Evolutionary conservation across 345 rosid species (phyloP).

Genomic region (Syzygium aqueum): DNA sequence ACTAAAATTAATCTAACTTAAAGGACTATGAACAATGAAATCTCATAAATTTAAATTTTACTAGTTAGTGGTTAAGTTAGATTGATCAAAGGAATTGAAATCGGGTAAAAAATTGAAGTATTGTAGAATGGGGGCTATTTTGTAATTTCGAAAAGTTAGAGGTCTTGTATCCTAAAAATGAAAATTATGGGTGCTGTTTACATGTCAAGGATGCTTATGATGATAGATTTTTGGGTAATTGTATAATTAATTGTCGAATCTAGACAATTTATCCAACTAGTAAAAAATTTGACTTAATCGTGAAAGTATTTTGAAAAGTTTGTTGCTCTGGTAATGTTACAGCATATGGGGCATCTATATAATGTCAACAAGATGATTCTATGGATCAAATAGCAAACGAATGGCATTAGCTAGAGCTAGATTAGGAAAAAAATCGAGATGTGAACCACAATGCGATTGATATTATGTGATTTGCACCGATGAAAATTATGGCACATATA

Average conservation of each 20-base stretch:
- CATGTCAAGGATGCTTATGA: not conserved
- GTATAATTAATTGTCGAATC: not conserved
- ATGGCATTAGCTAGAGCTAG: not conserved
- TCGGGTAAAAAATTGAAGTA: not conserved
- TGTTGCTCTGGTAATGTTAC: not conserved
- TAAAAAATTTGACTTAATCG: not conserved
- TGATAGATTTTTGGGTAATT: not conserved
- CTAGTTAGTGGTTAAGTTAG: not conserved
- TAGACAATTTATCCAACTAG: not conserved
- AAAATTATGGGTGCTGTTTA: not conserved
- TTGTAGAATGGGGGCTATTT: not conserved
- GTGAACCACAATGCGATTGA: not conserved
- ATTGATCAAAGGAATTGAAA: not conserved
- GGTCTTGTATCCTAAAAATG: not conserved
- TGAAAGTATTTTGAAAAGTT: not conserved
- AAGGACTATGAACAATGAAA: not conserved
- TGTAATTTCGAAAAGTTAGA: not conserved
- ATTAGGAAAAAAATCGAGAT: not conserved
- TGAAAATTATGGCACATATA: not conserved
- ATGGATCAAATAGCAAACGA: not conserved
- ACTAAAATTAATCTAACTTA: not conserved
- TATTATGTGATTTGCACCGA: not conserved
- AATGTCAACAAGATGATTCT: not conserved
- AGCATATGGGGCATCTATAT: not conserved
- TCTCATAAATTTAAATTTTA: not conserved